Evolutionary conservation across 192 early-diverging fungal genomes (phyloP).

Genomic region (Linnemannia exigua): DNA sequence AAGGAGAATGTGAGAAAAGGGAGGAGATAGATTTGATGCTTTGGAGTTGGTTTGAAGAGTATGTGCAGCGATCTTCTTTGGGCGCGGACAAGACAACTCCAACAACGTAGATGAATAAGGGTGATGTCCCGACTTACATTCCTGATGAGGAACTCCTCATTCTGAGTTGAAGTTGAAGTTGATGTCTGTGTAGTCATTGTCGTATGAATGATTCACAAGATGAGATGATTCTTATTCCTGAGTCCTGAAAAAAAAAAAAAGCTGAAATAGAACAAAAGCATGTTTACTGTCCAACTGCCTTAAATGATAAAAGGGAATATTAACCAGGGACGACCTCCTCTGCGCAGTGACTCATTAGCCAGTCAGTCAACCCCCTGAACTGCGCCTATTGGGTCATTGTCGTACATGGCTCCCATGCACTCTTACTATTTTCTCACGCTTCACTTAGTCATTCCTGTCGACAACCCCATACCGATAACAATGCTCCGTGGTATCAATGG

Average conservation of each 20-base stretch:
- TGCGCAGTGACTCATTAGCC: no score
- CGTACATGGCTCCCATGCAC: no score
- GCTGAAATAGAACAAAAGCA: no score
- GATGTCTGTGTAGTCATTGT: not conserved
- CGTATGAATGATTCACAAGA: not conserved
- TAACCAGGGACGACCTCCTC: no score
- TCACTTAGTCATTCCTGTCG: no score
- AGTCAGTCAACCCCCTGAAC: no score
- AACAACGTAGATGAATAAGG: not conserved
- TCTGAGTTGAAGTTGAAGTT: not conserved
- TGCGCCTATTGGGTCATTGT: no score
- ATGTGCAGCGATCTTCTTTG: not conserved
- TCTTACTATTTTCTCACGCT: no score
- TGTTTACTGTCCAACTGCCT: no score
- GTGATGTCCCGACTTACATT: not conserved
- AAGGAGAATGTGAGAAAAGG: not conserved
- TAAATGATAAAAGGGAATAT: no score
- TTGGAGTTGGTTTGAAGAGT: not conserved
- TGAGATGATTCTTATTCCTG: not conserved
- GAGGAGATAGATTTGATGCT: not conserved
- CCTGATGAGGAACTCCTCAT: not conserved
- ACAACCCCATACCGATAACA: no score
- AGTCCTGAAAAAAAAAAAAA: not conserved
- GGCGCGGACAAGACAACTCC: not conserved
- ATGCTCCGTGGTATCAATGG: no score